Percentiles rank a stretch among this genome's conserved stretches.
Evolutionary conservation across 176 grass and related monocot species (phyloP).

Genomic region (Oryza brachyantha): DNA sequence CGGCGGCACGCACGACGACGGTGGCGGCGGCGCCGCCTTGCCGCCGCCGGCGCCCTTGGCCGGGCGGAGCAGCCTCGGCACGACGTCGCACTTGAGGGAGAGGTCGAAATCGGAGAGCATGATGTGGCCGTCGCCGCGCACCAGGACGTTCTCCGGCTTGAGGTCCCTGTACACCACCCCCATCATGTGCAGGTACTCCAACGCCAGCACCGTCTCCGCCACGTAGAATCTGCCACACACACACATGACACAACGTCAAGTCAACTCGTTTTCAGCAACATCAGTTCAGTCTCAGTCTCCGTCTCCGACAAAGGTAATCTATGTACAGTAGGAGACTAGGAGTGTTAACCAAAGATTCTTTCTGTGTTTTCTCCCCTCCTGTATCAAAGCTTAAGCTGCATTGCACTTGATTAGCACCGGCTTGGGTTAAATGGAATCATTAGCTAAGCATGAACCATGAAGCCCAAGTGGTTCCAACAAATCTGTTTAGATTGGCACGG

Average conservation of each 20-base stretch:
- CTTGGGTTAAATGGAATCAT: conserved; percentile 24
- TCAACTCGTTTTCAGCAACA: background rate
- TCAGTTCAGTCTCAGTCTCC: background rate
- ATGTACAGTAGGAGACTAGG: background rate
- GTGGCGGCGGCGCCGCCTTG: background rate
- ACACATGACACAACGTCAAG: no score
- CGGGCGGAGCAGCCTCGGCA: conserved; percentile 55
- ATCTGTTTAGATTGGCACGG: conserved; percentile 30
- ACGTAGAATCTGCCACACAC: conserved; percentile 70
- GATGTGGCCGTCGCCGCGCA: conserved; percentile 82
- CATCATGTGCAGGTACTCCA: conserved; percentile 99
- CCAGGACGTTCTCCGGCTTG: conserved; percentile 93
- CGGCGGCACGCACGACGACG: conserved; percentile 59
- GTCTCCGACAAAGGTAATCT: background rate
- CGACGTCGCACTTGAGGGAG: conserved; percentile 83
- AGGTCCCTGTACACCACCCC: conserved; percentile 93
- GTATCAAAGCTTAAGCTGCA: conserved; percentile 8
- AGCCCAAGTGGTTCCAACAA: conserved; percentile 30
- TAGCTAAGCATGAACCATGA: conserved; percentile 11
- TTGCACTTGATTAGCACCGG: conserved; percentile 5
- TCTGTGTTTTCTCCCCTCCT: background rate
- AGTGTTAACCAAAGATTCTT: background rate
- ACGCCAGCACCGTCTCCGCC: conserved; percentile 75
- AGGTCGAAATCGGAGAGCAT: conserved; percentile 99
- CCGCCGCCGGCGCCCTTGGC: background rate